phyloP scores from a whole-genome alignment of 805 yeast genomes.

The Candida anglica region DNA sequence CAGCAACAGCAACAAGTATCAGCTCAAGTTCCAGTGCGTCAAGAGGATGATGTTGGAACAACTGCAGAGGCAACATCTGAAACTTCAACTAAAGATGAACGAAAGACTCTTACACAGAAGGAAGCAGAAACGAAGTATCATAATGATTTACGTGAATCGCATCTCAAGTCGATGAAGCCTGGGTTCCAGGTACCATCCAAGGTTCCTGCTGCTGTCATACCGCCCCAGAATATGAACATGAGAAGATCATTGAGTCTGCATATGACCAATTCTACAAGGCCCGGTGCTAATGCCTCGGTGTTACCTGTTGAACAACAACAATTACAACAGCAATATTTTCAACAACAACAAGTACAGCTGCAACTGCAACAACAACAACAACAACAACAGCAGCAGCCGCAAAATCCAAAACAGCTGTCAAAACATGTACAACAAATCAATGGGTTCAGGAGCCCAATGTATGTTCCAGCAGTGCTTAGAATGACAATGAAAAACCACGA shows the following conservation, averaged over 20 bases:
- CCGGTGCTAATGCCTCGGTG: slow-evolving; percentile 4
- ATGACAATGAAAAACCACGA: slow-evolving; percentile 33
- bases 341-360: slow-evolving; percentile 5
- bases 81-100: neutral
- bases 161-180: slow-evolving; percentile 2
- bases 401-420: slow-evolving; percentile 10
- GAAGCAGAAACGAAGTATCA: slow-evolving; percentile 6
- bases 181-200: slow-evolving; percentile 2
- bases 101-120: neutral
- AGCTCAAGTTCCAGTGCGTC: slow-evolving; percentile 3
- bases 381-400: slow-evolving; percentile 7
- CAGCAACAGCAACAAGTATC: neutral
- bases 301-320: neutral
- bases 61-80: too few relatives aligned
- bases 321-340: slow-evolving; percentile 5
- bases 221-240: slow-evolving; percentile 19
- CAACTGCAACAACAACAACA: neutral
- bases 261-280: slow-evolving; percentile 5
- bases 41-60: neutral
- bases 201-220: slow-evolving; percentile 21
- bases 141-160: slow-evolving; percentile 2
- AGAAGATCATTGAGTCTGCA: slow-evolving; percentile 10
- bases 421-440: slow-evolving; percentile 62
- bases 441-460: slow-evolving; percentile 81
- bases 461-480: slow-evolving; percentile 81